Evolutionary conservation across 192 early-diverging fungal species (phyloP).

Genomic region (Pilaira anomala): DNA sequence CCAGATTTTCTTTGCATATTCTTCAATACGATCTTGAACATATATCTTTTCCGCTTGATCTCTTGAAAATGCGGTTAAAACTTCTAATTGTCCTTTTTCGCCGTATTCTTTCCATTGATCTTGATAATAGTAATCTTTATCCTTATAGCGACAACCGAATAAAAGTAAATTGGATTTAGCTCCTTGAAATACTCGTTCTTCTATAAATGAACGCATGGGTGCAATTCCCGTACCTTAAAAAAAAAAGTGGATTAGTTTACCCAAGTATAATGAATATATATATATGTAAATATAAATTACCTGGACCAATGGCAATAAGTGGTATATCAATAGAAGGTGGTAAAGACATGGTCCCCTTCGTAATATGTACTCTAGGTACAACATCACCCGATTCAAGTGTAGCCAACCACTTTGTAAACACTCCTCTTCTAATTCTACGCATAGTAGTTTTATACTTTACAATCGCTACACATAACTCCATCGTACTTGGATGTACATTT

Average conservation of each 20-base stretch:
- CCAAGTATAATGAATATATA: neutral
- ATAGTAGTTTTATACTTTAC: constrained; percentile 84
- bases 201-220: constrained; percentile 80
- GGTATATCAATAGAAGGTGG: constrained; percentile 56
- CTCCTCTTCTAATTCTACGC: constrained; percentile 66
- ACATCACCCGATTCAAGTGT: constrained; percentile 39
- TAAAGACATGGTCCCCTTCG: constrained; percentile 63
- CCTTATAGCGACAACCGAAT: constrained; percentile 74
- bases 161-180: constrained; percentile 72
- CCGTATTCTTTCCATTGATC: constrained; percentile 60
- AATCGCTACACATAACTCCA: constrained; percentile 82
- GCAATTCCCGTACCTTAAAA: constrained; percentile 93
- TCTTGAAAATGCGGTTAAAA: constrained; percentile 83
- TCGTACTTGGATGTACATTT: constrained; percentile 39
- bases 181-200: constrained; percentile 47
- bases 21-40: constrained; percentile 68
- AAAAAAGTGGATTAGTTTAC: neutral
- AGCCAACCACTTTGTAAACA: constrained; percentile 80
- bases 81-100: constrained; percentile 45
- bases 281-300: constrained; percentile 30
- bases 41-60: constrained; percentile 82
- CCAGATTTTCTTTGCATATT: constrained; percentile 63
- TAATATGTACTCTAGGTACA: constrained; percentile 46
- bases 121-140: constrained; percentile 74
- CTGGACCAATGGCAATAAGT: constrained; percentile 81